Conservation (phyloP, 2,329 filamentous ascomycete genomes). For the Trichoderma guizhouense region DNA sequence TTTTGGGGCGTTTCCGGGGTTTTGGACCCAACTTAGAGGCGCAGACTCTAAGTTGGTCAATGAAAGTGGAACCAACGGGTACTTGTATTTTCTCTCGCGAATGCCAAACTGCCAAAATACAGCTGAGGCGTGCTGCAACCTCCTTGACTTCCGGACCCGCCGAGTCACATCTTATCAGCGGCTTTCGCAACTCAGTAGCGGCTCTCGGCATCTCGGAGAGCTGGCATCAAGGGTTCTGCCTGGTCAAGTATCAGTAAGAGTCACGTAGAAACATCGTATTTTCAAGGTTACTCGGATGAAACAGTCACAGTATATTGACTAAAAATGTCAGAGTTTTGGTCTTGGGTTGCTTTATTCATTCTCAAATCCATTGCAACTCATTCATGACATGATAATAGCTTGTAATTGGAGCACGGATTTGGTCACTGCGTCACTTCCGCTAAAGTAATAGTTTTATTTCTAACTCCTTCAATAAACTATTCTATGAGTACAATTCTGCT, state of each 20-base stretch:
- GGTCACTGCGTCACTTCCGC: background rate
- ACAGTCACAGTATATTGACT: no score
- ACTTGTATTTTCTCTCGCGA: background rate
- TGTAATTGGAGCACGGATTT: background rate
- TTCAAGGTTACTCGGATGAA: no score
- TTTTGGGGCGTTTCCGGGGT: no score
- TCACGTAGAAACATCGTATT: no score
- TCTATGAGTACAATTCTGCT: background rate
- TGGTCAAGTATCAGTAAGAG: no score
- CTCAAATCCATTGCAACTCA: background rate
- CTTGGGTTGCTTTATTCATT: no score
- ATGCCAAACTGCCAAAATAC: background rate
- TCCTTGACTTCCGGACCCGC: background rate
- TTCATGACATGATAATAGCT: background rate
- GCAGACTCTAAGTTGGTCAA: no score
- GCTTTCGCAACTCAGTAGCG: background rate
- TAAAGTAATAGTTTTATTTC: background rate
- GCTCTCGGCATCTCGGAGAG: background rate
- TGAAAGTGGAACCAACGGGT: no score
- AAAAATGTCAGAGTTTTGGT: no score
- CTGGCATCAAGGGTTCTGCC: no score
- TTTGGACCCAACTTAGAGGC: no score
- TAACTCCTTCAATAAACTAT: background rate
- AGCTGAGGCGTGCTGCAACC: background rate
- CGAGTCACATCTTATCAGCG: background rate